Evolutionary conservation across 345 rosid species (phyloP).

Genomic region (Schrenkiella parvula): DNA sequence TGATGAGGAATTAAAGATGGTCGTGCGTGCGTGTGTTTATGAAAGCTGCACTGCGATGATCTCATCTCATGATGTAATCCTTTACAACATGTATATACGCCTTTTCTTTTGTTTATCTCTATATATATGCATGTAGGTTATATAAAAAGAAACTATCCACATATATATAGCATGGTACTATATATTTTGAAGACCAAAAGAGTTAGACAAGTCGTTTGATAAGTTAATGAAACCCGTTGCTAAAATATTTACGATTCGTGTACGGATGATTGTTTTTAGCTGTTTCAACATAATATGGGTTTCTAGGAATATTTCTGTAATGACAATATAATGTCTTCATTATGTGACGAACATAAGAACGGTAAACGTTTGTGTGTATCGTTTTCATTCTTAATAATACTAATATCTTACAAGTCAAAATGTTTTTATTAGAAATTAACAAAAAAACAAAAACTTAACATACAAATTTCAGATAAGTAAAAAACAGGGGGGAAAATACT

Average conservation of each 20-base stretch:
- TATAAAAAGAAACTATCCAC: not conserved
- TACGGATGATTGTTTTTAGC: not conserved
- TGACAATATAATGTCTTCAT: constrained; percentile 1
- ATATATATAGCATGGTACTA: not conserved
- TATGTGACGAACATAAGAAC: constrained; percentile 12
- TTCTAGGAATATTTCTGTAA: not conserved
- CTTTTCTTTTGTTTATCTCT: not conserved
- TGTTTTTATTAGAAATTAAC: not conserved
- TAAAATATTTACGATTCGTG: not conserved
- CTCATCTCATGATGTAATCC: constrained; percentile 16
- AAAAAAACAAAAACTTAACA: not conserved
- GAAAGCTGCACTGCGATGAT: constrained; percentile 19
- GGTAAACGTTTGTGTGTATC: not conserved
- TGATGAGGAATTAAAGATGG: constrained; percentile 7
- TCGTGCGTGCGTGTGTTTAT: constrained; percentile 36
- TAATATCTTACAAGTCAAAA: not conserved
- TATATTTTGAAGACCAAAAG: not conserved
- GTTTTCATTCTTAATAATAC: not conserved
- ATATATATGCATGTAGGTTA: not conserved
- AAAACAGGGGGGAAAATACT: not conserved
- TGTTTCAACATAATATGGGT: not conserved
- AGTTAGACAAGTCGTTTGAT: constrained; percentile 2
- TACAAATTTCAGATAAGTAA: not conserved
- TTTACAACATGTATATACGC: not conserved
- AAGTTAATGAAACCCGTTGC: not conserved